Evolutionary conservation across 106 monocot species (phyloP).

Genomic region (Dendrobium officinale): DNA sequence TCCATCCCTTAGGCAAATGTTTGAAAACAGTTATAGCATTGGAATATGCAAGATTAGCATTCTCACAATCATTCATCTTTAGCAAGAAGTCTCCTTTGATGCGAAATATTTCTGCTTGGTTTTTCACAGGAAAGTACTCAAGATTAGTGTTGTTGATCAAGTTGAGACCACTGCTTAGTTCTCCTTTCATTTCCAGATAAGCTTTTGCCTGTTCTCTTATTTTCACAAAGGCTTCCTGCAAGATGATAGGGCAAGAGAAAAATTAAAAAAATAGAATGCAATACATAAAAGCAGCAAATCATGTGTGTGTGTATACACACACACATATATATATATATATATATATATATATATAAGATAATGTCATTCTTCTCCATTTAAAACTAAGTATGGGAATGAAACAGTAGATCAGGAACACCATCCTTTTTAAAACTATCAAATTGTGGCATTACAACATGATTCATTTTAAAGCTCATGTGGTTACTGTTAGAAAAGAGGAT

Average conservation of each 20-base stretch:
- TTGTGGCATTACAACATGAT: no score
- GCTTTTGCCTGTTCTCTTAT: conserved; percentile 99
- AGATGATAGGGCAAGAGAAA: conserved; percentile 4
- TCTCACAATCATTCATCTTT: conserved; percentile 87
- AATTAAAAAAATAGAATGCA: neutral
- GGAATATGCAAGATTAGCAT: conserved; percentile 86
- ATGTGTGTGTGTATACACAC: neutral
- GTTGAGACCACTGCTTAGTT: conserved; percentile 81
- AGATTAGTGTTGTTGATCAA: conserved; percentile 97
- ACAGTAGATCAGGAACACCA: no score
- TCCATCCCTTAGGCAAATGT: conserved; percentile 98
- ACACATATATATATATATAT: neutral
- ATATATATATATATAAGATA: neutral
- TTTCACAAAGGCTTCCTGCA: conserved; percentile 99
- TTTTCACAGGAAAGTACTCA: conserved; percentile 88
- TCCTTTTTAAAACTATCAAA: no score
- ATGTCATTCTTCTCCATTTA: no score
- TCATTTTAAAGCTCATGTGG: no score
- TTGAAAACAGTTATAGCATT: conserved; percentile 75
- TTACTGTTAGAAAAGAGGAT: no score
- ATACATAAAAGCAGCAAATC: neutral
- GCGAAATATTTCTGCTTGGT: conserved; percentile 92
- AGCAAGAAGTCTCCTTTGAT: conserved; percentile 91
- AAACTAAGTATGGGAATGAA: no score
- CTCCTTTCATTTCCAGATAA: conserved; percentile 95